Evolutionary conservation across 768 basidiomycete genomes (phyloP).

Genomic region (Dentipellis sp.): DNA sequence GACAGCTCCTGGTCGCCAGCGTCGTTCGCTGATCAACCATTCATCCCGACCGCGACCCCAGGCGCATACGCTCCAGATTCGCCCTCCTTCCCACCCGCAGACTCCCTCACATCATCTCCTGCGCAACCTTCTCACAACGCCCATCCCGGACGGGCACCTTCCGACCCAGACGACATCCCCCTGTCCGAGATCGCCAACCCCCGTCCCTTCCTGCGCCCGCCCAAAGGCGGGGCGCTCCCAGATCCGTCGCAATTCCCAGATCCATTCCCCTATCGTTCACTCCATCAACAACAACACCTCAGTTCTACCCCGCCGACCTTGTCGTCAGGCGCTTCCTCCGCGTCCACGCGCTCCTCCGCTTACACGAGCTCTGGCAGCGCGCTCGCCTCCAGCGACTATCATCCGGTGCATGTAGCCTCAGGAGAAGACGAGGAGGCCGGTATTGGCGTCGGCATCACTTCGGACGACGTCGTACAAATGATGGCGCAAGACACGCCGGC

Average conservation of each 20-base stretch:
- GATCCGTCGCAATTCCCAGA: conserved; percentile 67
- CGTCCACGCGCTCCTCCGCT: conserved; percentile 68
- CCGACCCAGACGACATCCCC: conserved; percentile 31
- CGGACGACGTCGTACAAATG: conserved; percentile 57
- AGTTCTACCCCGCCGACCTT: conserved; percentile 43
- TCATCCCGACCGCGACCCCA: conserved; percentile 18
- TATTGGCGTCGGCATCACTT: conserved; percentile 48
- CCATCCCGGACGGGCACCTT: conserved; percentile 28
- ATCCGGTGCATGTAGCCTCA: conserved; percentile 55
- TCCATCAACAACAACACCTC: conserved; percentile 37
- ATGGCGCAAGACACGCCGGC: conserved; percentile 41
- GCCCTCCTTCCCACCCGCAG: conserved; percentile 16
- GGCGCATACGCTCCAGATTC: conserved; percentile 22
- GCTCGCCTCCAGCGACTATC: conserved; percentile 47
- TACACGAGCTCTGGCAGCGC: conserved; percentile 67
- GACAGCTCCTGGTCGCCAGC: conserved; percentile 20
- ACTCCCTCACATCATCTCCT: conserved; percentile 17
- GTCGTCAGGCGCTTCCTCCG: conserved; percentile 62
- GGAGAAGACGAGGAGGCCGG: conserved; percentile 43
- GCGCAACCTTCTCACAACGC: conserved; percentile 23
- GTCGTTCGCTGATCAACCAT: conserved; percentile 10
- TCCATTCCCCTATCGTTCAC: conserved; percentile 55
- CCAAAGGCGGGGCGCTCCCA: conserved; percentile 39
- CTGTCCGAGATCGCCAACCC: conserved; percentile 24
- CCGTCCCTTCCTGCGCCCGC: conserved; percentile 29